Base-by-base conservation (phyloP, 768 basidiomycete species). In the Pholiota microspora region DNA sequence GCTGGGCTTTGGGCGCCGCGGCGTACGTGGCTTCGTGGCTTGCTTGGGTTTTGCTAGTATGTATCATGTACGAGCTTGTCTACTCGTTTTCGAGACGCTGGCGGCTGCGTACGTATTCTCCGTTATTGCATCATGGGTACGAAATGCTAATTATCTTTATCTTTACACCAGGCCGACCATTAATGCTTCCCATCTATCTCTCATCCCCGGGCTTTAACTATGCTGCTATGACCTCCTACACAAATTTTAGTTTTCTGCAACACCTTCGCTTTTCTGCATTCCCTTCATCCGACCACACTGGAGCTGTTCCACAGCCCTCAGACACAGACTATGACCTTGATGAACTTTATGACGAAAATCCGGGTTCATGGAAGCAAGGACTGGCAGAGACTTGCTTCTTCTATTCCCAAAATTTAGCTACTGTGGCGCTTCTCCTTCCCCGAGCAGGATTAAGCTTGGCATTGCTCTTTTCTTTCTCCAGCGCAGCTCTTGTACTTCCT, bases 1-100 rank as follows among this genome's bases (percentile, higher is more conserved):
- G 86, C 67, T 95, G 94, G 94, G 81, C 86, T 2, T 77, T 95
- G 7, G 93, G 80, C 16, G 82, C 86, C 13, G 85, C 90, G 10
- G 92, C 92, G 12, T 95, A 95, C 72, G 77, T 89, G 38, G 84
- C 87, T 7, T 92, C 86, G 66, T 94, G 89, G 86, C 67, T 81
- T 45, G 78, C 81, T 45, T 93, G 89, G 81, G 77, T 92, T 25
- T 66, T 88, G 52, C 77, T 81, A 23, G 83, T 94, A 18, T 84
- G 86, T 66, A 63, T 94, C 59, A 69, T 91, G 31, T 94, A 94
- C 71, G 88, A 91, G 58, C 67, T 89, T 50, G 72, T 89, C 32
- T 91, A 86, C 67, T 88, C 86, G 28, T 91, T 90, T 64, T 73
- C 77, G 45, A 77, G 89, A 56, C 74, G 87, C 53, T 92, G 89